Conservation (phyloP, 495 filamentous ascomycete genomes). For the Penicillium daleae region DNA sequence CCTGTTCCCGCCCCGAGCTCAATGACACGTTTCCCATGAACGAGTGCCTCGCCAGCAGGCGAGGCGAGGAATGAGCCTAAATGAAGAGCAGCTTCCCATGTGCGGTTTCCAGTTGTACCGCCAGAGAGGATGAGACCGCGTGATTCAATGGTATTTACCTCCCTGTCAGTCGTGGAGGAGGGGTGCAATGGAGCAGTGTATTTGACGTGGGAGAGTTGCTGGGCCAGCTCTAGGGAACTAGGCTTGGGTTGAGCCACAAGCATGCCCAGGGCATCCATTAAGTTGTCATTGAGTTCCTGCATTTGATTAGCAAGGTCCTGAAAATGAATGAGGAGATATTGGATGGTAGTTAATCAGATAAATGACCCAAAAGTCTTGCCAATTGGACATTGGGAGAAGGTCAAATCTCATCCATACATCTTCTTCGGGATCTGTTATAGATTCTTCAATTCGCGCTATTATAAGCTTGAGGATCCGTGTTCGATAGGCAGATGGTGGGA, state of each 20-base stretch:
- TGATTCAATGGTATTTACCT: conserved; percentile 61
- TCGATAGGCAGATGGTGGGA: conserved; percentile 69
- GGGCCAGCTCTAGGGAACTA: conserved; percentile 63
- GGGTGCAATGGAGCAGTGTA: conserved; percentile 58
- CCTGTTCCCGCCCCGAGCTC: conserved; percentile 91
- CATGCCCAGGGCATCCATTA: conserved; percentile 62
- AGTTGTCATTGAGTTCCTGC: conserved; percentile 76
- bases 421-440: conserved; percentile 75
- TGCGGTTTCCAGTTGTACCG: conserved; percentile 85
- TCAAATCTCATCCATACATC: conserved; percentile 61
- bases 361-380: neutral
- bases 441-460: conserved; percentile 63
- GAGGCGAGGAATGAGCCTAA: conserved; percentile 73
- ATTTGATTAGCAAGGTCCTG: neutral
- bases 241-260: conserved; percentile 63
- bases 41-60: conserved; percentile 38
- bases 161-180: conserved; percentile 46
- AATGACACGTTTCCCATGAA: conserved; percentile 66
- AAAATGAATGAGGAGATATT: conserved; percentile 4
- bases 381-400: neutral
- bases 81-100: conserved; percentile 93
- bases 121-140: conserved; percentile 70
- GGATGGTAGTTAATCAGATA: conserved; percentile 9
- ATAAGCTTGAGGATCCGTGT: conserved; percentile 74
- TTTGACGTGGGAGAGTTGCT: conserved; percentile 75